Evolutionary conservation across 2,329 filamentous ascomycete species (phyloP), one percentile per base, ranked within the genome.

Genomic region (Raffaelea arxii): DNA sequence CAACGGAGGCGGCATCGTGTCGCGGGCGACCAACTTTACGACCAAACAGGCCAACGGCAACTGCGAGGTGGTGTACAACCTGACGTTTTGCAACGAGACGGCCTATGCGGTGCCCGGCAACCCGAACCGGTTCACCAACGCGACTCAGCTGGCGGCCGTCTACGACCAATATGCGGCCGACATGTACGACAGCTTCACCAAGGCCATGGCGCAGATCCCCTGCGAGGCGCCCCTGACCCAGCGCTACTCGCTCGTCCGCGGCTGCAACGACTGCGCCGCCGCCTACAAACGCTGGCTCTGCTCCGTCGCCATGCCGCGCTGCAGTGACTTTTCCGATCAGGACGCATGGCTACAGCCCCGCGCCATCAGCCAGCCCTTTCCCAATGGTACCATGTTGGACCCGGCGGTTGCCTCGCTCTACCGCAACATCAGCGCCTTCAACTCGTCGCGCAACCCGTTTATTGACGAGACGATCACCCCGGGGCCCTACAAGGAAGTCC

Each of bases 271-370:
- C 62, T 98, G 92, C 65, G 77, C 71, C 16, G 58, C 61, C 1
- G 87, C 88, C 9, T 98, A 98, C 74, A 96, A 94, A 63, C 73
- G 81, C 58, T 98, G 92, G 92, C 80, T 98, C 19, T 98, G 92
- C 68, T 85, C 87, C 22, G 89, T 97, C 24, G 84, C 81, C 16
- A 92, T 98, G 51, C 92, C 92, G 1, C 85, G 90, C 25, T 98
- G 92, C 68, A 83, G 87, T 58, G 91, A 96, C 65, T 92, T 86
- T 56, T 45, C 63, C 1, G 65, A 66, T 52, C 65, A 70, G 2
- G 62, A 71, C 25, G 57, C 64, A 11, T 80, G 68, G 58, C 72
- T 88, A 3, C 77, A 81, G 50, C 69, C 74, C 19, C 84, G 92
- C 40, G 92, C 91, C 57, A 75, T 88, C 45, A 78, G 72, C 25